Percentiles rank a stretch among this genome's conserved stretches.
Evolutionary conservation across 1,284 basidiomycete species (phyloP).

Genomic region (Puccinia horiana): DNA sequence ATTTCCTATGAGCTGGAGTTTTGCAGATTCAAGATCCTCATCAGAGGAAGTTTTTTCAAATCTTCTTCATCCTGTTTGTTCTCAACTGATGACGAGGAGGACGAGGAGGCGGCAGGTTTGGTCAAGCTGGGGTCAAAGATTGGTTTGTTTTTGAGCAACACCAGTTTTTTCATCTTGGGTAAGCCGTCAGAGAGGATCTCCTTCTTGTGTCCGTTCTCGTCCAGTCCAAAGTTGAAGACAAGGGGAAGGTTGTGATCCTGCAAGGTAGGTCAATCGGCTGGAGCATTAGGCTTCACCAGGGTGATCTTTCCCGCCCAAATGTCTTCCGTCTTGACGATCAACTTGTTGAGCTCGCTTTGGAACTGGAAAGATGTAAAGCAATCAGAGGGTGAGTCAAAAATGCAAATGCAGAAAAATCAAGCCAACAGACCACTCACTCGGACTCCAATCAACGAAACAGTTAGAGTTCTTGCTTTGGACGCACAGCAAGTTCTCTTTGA

Average conservation of each 20-base stretch:
- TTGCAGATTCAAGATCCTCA: conserved; percentile 40
- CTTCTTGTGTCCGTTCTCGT: conserved; percentile 26
- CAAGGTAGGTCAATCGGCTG: not conserved
- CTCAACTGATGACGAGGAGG: not conserved
- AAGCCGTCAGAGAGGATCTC: conserved; percentile 30
- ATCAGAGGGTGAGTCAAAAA: too few relatives aligned
- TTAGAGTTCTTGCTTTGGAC: too few relatives aligned
- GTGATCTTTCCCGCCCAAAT: conserved; percentile 31
- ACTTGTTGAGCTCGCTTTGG: conserved; percentile 38
- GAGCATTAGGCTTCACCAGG: too few relatives aligned
- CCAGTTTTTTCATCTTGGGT: conserved; percentile 18
- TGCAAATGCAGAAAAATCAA: too few relatives aligned
- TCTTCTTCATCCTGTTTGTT: conserved; percentile 1
- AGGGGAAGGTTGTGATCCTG: not conserved
- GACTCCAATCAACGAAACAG: too few relatives aligned
- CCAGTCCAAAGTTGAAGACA: conserved; percentile 39
- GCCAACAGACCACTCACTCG: too few relatives aligned
- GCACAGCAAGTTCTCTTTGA: too few relatives aligned
- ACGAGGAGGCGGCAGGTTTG: not conserved
- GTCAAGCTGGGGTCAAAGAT: conserved; percentile 17
- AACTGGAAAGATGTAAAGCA: too few relatives aligned
- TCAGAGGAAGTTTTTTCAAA: conserved; percentile 16
- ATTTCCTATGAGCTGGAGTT: conserved; percentile 43
- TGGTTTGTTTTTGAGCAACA: conserved; percentile 4
- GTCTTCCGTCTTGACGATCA: conserved; percentile 42